These are phyloP conservation scores for Solanum virginianum DNA, from an alignment of 257 asterid species.

Conservation along the genomic window DNA sequence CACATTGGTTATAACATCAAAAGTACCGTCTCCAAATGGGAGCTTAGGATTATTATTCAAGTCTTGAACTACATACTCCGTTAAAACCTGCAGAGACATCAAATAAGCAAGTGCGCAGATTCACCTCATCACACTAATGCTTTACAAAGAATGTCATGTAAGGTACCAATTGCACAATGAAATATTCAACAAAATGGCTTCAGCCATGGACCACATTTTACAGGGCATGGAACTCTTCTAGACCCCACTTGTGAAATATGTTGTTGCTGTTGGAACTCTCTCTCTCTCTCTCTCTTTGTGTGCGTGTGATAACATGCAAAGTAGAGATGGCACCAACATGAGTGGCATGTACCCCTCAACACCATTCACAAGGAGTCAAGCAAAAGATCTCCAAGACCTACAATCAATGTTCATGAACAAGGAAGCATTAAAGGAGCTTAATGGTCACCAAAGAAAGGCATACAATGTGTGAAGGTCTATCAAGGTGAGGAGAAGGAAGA, in stretches of 20 bases:
- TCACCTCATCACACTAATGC: not conserved
- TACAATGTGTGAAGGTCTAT: too few species aligned
- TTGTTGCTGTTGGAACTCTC: not conserved
- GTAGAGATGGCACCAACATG: too few species aligned
- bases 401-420: too few species aligned
- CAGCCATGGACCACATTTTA: not conserved
- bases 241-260: not conserved
- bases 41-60: slow-evolving; percentile 70
- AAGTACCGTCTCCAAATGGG: slow-evolving; percentile 67
- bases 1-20: slow-evolving; percentile 82
- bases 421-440: too few species aligned
- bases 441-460: too few species aligned
- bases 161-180: not conserved
- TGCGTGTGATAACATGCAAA: not conserved
- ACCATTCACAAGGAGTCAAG: too few species aligned
- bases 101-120: not conserved
- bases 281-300: not conserved
- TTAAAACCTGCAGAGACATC: slow-evolving; percentile 53
- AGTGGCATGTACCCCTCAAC: too few species aligned
- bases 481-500: too few species aligned
- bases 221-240: not conserved
- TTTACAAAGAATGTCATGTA: not conserved
- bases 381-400: too few species aligned
- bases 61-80: slow-evolving; percentile 88
- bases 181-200: not conserved